Percentiles rank a stretch among this genome's conserved stretches.
Evolutionary conservation across 805 yeast species (phyloP).

Genomic region (Zygosaccharomyces kombuchaensis): DNA sequence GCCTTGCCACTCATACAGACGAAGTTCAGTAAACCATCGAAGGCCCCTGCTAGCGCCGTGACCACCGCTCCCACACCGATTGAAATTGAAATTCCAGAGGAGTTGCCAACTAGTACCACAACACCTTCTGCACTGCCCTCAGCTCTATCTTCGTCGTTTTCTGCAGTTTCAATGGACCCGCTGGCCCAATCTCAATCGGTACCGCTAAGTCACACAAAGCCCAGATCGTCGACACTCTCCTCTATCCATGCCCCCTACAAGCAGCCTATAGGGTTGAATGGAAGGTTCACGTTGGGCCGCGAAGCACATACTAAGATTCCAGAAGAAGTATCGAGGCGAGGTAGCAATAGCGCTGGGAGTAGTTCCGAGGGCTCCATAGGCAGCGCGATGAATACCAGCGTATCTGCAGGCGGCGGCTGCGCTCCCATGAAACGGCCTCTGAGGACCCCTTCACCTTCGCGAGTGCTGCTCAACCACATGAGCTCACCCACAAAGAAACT

Average conservation of each 20-base stretch:
- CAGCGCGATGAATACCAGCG: not conserved
- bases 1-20: slow-evolving; percentile 30
- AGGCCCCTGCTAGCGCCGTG: slow-evolving; percentile 27
- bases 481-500: slow-evolving; percentile 17
- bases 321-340: slow-evolving; percentile 17
- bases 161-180: slow-evolving; percentile 25
- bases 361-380: slow-evolving; percentile 2
- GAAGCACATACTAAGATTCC: slow-evolving; percentile 10
- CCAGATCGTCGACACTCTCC: slow-evolving; percentile 31
- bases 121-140: slow-evolving; percentile 30
- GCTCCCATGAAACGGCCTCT: slow-evolving; percentile 7
- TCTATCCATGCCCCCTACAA: slow-evolving; percentile 32
- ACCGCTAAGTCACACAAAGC: slow-evolving; percentile 21
- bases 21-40: slow-evolving; percentile 21
- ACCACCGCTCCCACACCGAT: slow-evolving; percentile 52
- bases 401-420: slow-evolving; percentile 1
- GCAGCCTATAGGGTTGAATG: slow-evolving; percentile 13
- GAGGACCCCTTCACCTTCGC: slow-evolving; percentile 16
- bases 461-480: slow-evolving; percentile 5
- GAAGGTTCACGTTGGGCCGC: slow-evolving; percentile 7
- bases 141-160: slow-evolving; percentile 36
- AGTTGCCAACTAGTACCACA: slow-evolving; percentile 29
- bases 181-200: slow-evolving; percentile 15
- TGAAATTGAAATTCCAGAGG: slow-evolving; percentile 61
- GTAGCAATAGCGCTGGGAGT: slow-evolving; percentile 14